These are phyloP conservation scores for Colletotrichum shisoi DNA, from an alignment of 2,329 filamentous ascomycete genomes.

Conservation along the genomic window DNA sequence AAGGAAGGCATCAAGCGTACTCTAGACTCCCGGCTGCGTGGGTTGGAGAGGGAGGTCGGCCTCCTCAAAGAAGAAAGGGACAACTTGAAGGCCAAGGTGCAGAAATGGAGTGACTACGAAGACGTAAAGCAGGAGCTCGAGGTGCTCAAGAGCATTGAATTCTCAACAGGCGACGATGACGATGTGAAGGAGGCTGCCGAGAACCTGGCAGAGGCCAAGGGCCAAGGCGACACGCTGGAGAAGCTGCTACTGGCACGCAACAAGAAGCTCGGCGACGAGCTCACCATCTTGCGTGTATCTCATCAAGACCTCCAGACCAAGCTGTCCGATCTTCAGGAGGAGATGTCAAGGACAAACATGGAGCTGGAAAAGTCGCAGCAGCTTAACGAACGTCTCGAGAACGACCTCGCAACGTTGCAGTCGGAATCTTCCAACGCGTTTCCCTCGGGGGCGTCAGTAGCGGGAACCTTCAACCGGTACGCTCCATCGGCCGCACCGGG, in stretches of 20 bases:
- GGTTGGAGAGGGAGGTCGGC: slow-evolving; percentile 79
- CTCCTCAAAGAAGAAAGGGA: slow-evolving; percentile 83
- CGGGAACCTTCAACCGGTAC: slow-evolving; percentile 87
- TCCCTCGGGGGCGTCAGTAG: slow-evolving; percentile 89
- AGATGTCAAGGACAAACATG: slow-evolving; percentile 80
- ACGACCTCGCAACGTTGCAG: slow-evolving; percentile 87
- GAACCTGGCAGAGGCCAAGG: slow-evolving; percentile 62
- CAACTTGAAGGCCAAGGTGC: slow-evolving; percentile 77
- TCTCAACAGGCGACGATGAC: slow-evolving; percentile 88
- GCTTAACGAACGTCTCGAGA: slow-evolving; percentile 88
- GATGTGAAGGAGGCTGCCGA: slow-evolving; percentile 51
- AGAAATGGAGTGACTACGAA: slow-evolving; percentile 93
- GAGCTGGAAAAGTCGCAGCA: slow-evolving; percentile 86
- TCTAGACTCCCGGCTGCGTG: slow-evolving; percentile 76
- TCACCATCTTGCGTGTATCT: slow-evolving; percentile 90
- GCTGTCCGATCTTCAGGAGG: slow-evolving; percentile 81
- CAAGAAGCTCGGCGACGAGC: slow-evolving; percentile 94
- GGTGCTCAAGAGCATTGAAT: slow-evolving; percentile 97
- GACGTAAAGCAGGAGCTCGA: slow-evolving; percentile 96
- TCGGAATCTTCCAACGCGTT: slow-evolving; percentile 84
- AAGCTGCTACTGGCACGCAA: slow-evolving; percentile 91
- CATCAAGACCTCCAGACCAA: slow-evolving; percentile 88
- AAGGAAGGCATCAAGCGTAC: slow-evolving; percentile 81
- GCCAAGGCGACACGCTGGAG: slow-evolving; percentile 82
- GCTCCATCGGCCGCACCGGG: slow-evolving; percentile 68